phyloP scores from a whole-genome alignment of 2,329 filamentous ascomycete species.

The Neonectria punicea region DNA sequence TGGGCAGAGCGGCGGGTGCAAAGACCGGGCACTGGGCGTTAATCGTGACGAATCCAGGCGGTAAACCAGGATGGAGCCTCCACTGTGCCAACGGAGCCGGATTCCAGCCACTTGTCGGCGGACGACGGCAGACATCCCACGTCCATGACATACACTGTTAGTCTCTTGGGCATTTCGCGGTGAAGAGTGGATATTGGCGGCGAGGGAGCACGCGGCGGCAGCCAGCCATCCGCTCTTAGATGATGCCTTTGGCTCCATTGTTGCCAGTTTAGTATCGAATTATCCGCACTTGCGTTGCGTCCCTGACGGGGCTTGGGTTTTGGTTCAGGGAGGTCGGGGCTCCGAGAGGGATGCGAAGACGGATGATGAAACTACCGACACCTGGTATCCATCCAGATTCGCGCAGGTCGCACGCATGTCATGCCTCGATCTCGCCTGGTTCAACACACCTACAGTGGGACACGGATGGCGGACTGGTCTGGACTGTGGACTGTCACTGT shows the following conservation, averaged over 20 bases:
- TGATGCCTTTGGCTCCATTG: slow-evolving; percentile 3
- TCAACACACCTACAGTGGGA: slow-evolving; percentile 28
- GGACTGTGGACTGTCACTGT: neutral
- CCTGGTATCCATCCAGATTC: slow-evolving; percentile 30
- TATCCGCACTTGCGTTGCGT: neutral
- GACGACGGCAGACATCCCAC: slow-evolving; percentile 7
- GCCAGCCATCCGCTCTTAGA: slow-evolving; percentile 1
- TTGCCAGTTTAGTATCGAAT: neutral
- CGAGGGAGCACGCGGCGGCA: neutral
- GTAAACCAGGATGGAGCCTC: slow-evolving; percentile 25
- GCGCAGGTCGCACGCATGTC: slow-evolving; percentile 35
- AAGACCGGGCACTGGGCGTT: slow-evolving; percentile 30
- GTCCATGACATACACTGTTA: slow-evolving; percentile 9
- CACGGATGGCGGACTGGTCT: slow-evolving; percentile 30
- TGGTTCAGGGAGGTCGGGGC: slow-evolving; percentile 3
- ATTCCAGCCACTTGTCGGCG: slow-evolving; percentile 34
- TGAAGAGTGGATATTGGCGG: slow-evolving; percentile 11
- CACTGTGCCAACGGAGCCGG: slow-evolving; percentile 21
- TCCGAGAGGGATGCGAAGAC: slow-evolving; percentile 2
- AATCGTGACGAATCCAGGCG: slow-evolving; percentile 36
- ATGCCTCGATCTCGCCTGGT: slow-evolving; percentile 38
- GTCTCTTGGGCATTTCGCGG: slow-evolving; percentile 6
- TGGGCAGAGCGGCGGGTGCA: slow-evolving; percentile 22
- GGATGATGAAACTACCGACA: slow-evolving; percentile 31
- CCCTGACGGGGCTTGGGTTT: neutral